A percentile compares a stretch with the other conserved stretches of the same genome.
Evolutionary conservation across 352 stramenopile genomes (phyloP).

Genomic region (Phytopythium chamaehyphon): DNA sequence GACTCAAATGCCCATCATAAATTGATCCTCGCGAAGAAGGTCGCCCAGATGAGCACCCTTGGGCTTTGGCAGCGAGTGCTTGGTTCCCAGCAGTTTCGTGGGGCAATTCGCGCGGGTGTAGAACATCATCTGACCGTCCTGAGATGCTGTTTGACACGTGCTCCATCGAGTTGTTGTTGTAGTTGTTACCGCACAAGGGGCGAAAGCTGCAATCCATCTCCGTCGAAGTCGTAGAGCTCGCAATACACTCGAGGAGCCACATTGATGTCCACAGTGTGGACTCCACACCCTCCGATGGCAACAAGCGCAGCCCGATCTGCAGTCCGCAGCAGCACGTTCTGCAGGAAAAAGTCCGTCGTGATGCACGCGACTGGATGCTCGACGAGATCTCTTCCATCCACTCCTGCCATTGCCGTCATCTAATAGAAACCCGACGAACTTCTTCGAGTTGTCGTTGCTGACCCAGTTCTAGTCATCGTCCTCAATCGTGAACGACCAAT

Average conservation of each 20-base stretch:
- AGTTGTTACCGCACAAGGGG: conserved; percentile 95
- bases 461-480: conserved; percentile 90
- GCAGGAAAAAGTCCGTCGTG: conserved; percentile 89
- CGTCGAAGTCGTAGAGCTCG: conserved; percentile 94
- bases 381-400: conserved; percentile 56
- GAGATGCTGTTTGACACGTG: conserved; percentile 92
- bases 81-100: conserved; percentile 92
- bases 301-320: conserved; percentile 77
- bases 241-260: conserved; percentile 96
- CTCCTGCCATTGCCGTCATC: conserved; percentile 59
- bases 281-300: conserved; percentile 82
- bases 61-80: conserved; percentile 97
- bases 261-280: conserved; percentile 84
- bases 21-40: conserved; percentile 96
- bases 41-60: conserved; percentile 92
- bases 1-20: conserved; percentile 96
- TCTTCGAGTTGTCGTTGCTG: conserved; percentile 46
- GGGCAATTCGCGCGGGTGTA: conserved; percentile 80
- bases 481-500: too few relatives aligned
- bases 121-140: conserved; percentile 87
- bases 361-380: conserved; percentile 66
- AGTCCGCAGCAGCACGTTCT: conserved; percentile 88
- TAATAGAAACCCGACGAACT: conserved; percentile 73
- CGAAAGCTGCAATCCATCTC: conserved; percentile 96
- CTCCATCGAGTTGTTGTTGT: conserved; percentile 93